phyloP scores from a whole-genome alignment of 257 asterid species.

The Solanum clarkiae region DNA sequence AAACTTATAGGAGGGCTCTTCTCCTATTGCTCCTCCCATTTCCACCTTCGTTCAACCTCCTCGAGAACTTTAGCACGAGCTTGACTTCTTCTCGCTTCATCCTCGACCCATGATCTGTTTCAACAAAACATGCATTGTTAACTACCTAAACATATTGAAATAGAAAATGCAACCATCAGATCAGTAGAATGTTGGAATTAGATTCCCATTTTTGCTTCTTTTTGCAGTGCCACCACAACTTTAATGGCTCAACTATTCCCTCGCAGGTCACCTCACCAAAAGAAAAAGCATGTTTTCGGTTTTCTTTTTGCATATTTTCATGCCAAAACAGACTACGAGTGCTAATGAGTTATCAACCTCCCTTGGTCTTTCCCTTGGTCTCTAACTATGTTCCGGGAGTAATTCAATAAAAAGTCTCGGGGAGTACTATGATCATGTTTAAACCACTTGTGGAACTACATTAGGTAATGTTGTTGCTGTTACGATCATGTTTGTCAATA shows the following conservation, averaged over 20 bases:
- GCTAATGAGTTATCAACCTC: background rate
- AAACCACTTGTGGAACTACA: too few species aligned
- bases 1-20: background rate
- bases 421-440: too few species aligned
- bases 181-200: background rate
- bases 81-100: conserved; percentile 78
- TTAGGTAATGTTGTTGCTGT: too few species aligned
- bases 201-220: background rate
- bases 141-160: background rate
- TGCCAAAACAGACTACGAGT: background rate
- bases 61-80: conserved; percentile 64
- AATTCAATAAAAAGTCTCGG: too few species aligned
- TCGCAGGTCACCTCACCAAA: background rate
- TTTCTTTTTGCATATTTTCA: background rate
- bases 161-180: background rate
- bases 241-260: background rate
- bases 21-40: conserved; percentile 43
- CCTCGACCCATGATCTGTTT: conserved; percentile 87
- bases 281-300: background rate
- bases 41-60: conserved; percentile 84
- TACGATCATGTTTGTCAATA: background rate
- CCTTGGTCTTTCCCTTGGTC: background rate
- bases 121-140: background rate
- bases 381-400: too few species aligned
- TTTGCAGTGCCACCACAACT: background rate